Base-by-base conservation (phyloP, 257 asterid species). In the Asclepias syriaca region DNA sequence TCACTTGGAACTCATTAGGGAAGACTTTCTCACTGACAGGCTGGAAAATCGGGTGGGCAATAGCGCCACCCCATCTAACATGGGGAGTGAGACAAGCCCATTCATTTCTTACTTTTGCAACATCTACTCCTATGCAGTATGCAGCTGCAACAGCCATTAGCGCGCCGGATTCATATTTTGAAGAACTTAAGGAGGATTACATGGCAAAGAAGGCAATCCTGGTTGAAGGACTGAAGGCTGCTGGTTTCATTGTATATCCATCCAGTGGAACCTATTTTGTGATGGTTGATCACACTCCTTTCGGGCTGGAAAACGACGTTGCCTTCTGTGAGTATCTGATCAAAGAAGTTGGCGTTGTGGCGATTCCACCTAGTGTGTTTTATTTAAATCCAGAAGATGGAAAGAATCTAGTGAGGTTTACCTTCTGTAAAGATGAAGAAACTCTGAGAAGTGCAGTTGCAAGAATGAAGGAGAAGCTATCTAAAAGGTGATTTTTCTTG, bases 21-120 rank as follows among this genome's bases (percentile, higher is more conserved):
- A 94, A 94, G 92, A 94, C 99, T 0, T 94, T 94, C 71, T 94
- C 99, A 0, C 77, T 94, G 27, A 94, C 99, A 0, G 99, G 99
- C 68, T 94, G 99, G 99, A 94, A 94, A 72, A 89, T 91, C 15
- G 99, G 99, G 12, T 94, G 99, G 99, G 96, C 99, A 0, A 85
- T 94, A 50, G 99, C 97, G 27, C 98, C 99, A 0, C 89, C 95
- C 8, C 97, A 91, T 71, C 75, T 94, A 82, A 86, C 92, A 0
- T 94, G 99, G 99, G 99, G 99, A 8, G 80, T 94, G 51, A 86
- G 97, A 69, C 98, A 89, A 74, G 99, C 98, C 0, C 99, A 94
- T 60, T 81, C 99, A 4, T 94, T 58, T 79, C 89, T 94, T 58
- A 94, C 98, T 1, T 94, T 94, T 72, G 99, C 99, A 1, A 91